A percentile compares a stretch with the other conserved stretches of the same genome.
Evolutionary conservation across 2,329 filamentous ascomycete species (phyloP).

Genomic region (Didymella exigua): DNA sequence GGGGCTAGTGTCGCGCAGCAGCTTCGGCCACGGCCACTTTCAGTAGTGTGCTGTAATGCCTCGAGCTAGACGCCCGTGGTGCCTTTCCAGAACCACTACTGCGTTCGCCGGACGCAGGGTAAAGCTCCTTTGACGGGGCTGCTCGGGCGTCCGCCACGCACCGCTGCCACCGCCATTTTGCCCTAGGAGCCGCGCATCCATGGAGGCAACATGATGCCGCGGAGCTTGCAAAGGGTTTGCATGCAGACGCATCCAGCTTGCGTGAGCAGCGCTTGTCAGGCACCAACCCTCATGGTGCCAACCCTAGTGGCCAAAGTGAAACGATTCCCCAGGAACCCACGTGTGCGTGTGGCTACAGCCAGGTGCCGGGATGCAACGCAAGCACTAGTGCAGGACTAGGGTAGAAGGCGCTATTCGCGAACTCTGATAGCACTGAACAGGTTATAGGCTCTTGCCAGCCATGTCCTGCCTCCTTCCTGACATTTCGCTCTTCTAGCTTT

Average conservation of each 20-base stretch:
- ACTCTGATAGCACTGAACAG: slow-evolving; percentile 36
- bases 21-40: slow-evolving; percentile 22
- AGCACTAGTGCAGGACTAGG: slow-evolving; percentile 32
- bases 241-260: slow-evolving; percentile 17
- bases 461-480: slow-evolving; percentile 32
- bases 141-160: background rate
- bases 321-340: slow-evolving; percentile 48
- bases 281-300: slow-evolving; percentile 26
- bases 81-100: slow-evolving; percentile 31
- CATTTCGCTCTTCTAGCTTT: slow-evolving; percentile 19
- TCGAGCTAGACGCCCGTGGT: slow-evolving; percentile 27
- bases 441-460: slow-evolving; percentile 46
- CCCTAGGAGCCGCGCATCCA: slow-evolving; percentile 16
- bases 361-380: slow-evolving; percentile 38
- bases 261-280: slow-evolving; percentile 25
- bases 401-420: slow-evolving; percentile 39
- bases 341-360: slow-evolving; percentile 45
- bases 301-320: slow-evolving; percentile 40
- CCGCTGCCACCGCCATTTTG: slow-evolving; percentile 26
- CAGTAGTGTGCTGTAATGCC: slow-evolving; percentile 23
- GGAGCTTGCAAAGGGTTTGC: slow-evolving; percentile 12
- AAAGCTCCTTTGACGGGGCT: slow-evolving; percentile 15
- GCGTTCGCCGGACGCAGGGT: slow-evolving; percentile 24
- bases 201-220: slow-evolving; percentile 5
- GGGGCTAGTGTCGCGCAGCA: slow-evolving; percentile 20